phyloP scores from a whole-genome alignment of 257 asterid species.

The Handroanthus guayacan region DNA sequence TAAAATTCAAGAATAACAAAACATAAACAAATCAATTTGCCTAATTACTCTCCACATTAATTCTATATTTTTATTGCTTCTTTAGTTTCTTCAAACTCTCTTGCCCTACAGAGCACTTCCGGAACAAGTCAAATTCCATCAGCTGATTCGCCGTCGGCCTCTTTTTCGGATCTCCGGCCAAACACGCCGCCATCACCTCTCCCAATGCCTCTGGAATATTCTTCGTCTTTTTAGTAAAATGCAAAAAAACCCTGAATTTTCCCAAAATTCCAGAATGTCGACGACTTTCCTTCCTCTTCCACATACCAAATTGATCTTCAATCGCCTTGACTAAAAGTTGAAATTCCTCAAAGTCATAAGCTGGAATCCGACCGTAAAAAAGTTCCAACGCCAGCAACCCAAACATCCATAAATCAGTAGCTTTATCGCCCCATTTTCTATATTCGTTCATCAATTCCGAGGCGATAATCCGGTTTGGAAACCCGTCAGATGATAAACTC shows the following conservation, averaged over 20 bases:
- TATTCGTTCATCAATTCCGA: not conserved
- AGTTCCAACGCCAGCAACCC: constrained; percentile 35
- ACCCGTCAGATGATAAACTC: not conserved
- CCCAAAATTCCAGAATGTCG: not conserved
- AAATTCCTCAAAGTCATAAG: not conserved
- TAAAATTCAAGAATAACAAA: too few relatives aligned
- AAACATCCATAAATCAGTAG: constrained; percentile 30
- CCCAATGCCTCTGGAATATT: not conserved
- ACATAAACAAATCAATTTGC: too few relatives aligned
- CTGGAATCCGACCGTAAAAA: constrained; percentile 27
- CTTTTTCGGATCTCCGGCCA: constrained; percentile 7
- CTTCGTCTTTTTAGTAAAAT: not conserved
- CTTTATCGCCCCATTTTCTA: not conserved
- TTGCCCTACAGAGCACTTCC: not conserved
- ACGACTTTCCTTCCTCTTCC: not conserved
- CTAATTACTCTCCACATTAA: too few relatives aligned
- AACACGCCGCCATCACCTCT: constrained; percentile 16
- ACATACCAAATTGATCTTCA: not conserved
- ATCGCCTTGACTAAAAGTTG: not conserved
- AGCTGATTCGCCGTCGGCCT: constrained; percentile 7
- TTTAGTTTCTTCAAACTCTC: not conserved
- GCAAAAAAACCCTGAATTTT: not conserved
- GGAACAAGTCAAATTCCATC: not conserved
- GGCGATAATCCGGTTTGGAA: not conserved
- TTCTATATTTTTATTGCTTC: not conserved